Percentiles rank a stretch among this genome's conserved stretches.
Evolutionary conservation across 2,329 filamentous ascomycete species (phyloP).

Genomic region (Fusarium torulosum): DNA sequence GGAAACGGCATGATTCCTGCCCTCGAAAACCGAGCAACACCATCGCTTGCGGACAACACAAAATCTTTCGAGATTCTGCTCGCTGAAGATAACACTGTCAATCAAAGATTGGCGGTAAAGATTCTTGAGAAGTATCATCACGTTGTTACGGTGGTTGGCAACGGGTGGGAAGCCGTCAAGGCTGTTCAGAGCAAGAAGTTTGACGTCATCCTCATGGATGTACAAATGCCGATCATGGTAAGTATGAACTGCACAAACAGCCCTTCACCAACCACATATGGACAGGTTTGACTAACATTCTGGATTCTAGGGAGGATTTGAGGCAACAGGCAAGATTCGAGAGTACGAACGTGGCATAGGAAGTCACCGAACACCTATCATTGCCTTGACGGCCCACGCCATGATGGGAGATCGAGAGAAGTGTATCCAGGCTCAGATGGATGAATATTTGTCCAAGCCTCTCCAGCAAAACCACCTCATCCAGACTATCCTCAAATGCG

Average conservation of each 20-base stretch:
- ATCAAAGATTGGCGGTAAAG: conserved; percentile 95
- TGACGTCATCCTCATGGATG: conserved; percentile 98
- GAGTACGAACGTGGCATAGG: conserved; percentile 90
- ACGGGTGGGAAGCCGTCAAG: conserved; percentile 92
- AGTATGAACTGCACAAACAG: conserved; percentile 48
- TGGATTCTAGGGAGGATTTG: conserved; percentile 83
- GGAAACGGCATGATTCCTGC: conserved; percentile 97
- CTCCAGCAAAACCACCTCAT: conserved; percentile 97
- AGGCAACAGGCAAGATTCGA: conserved; percentile 95
- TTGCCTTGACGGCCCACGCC: conserved; percentile 95
- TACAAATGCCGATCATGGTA: conserved; percentile 99
- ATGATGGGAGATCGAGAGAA: conserved; percentile 99
- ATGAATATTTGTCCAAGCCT: conserved; percentile 97
- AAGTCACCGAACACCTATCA: conserved; percentile 89
- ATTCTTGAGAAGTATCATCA: conserved; percentile 98
- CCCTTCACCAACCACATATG: background rate
- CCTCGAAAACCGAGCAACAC: conserved; percentile 91
- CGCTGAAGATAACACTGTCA: conserved; percentile 97
- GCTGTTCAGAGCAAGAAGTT: conserved; percentile 93
- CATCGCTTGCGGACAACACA: conserved; percentile 91
- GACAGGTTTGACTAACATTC: conserved; percentile 52
- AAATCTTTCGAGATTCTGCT: conserved; percentile 95
- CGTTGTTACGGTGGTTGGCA: conserved; percentile 91
- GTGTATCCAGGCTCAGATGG: conserved; percentile 99
- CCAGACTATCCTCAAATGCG: conserved; percentile 96